Percentiles rank a stretch among this genome's conserved stretches.
Evolutionary conservation across 1,284 basidiomycete species (phyloP).

Genomic region (Leccinum fuscescens): DNA sequence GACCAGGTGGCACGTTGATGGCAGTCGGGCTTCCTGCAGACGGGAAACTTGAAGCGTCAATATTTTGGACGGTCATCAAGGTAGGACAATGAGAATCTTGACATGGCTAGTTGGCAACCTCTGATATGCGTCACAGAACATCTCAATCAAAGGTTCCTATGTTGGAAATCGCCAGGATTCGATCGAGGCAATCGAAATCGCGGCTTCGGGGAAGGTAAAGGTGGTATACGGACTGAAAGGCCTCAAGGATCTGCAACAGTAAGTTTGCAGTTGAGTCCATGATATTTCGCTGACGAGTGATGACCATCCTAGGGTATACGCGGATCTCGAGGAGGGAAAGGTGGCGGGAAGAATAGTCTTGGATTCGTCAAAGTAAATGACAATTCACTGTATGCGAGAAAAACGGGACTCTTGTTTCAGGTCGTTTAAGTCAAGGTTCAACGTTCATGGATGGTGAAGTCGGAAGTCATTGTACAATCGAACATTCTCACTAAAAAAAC

Average conservation of each 20-base stretch:
- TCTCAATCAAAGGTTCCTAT: conserved; percentile 72
- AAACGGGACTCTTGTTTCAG: not conserved
- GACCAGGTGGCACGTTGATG: conserved; percentile 65
- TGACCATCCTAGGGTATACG: conserved; percentile 44
- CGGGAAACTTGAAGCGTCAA: conserved; percentile 58
- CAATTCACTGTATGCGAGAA: not conserved
- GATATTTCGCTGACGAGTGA: not conserved
- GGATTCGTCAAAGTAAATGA: conserved; percentile 38
- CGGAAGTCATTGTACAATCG: not conserved
- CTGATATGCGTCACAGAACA: conserved; percentile 36
- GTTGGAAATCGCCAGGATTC: conserved; percentile 78
- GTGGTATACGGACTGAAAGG: conserved; percentile 51
- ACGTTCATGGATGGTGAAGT: not conserved
- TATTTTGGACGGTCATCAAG: conserved; percentile 77
- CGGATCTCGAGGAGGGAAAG: conserved; percentile 53
- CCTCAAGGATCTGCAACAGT: conserved; percentile 56
- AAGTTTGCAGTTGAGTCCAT: conserved; percentile 20
- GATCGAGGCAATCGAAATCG: conserved; percentile 70
- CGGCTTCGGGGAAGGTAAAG: conserved; percentile 65
- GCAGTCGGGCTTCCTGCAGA: conserved; percentile 71
- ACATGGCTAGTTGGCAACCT: not conserved
- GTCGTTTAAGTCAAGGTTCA: not conserved
- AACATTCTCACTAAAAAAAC: not conserved
- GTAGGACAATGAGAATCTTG: conserved; percentile 18
- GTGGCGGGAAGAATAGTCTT: conserved; percentile 66